phyloP scores from a whole-genome alignment of 2,329 filamentous ascomycete species.

The Apiospora sp. region DNA sequence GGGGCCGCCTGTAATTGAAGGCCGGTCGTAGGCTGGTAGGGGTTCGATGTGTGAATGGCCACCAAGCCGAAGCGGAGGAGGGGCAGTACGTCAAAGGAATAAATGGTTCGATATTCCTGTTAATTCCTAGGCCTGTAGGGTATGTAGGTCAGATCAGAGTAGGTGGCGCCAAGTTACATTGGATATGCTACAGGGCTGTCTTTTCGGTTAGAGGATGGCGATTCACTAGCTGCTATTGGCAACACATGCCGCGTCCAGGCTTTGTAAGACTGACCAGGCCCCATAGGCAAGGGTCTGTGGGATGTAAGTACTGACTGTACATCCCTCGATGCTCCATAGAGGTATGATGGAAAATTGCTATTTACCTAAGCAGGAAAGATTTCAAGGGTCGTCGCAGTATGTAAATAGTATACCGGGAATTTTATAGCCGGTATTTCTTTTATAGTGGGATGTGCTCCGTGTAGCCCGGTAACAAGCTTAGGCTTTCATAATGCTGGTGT shows the following conservation, averaged over 20 bases:
- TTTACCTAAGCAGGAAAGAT: conserved; percentile 14
- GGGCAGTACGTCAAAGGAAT: conserved; percentile 17
- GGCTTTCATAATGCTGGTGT: neutral
- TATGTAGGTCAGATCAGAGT: conserved; percentile 19
- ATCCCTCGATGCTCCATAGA: neutral
- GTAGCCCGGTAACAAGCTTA: neutral
- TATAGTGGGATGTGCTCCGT: neutral
- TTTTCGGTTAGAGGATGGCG: conserved; percentile 16
- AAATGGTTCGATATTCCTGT: conserved; percentile 17
- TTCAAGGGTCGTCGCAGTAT: neutral
- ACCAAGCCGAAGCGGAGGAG: conserved; percentile 14
- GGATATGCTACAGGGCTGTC: conserved; percentile 20
- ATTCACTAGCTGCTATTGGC: conserved; percentile 13
- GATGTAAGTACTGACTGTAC: neutral
- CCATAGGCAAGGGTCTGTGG: neutral
- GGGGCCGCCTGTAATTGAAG: conserved; percentile 1
- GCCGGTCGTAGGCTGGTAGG: neutral
- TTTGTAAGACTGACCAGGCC: conserved; percentile 1
- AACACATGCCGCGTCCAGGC: conserved; percentile 18
- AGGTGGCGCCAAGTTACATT: conserved; percentile 21
- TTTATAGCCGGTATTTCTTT: conserved; percentile 9
- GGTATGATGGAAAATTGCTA: neutral
- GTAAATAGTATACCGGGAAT: conserved; percentile 21
- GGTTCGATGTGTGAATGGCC: conserved; percentile 6
- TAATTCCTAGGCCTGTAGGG: conserved; percentile 15